phyloP scores from a whole-genome alignment of 768 basidiomycete genomes.

The Auriculariales sp. region DNA sequence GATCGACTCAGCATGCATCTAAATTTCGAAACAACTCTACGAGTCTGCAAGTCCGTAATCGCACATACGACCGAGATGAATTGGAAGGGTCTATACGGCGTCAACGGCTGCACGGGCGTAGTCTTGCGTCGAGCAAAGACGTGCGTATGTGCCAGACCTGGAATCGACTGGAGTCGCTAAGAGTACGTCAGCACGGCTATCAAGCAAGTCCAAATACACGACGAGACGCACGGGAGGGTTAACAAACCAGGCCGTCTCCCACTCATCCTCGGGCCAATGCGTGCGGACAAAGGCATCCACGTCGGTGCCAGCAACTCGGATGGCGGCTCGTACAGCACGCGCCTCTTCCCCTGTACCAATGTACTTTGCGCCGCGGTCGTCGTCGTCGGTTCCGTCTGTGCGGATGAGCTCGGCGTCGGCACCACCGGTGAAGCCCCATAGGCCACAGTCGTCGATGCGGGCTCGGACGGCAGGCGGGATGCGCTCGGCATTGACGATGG shows the following conservation, averaged over 20 bases:
- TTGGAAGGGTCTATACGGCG: no score
- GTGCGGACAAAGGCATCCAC: constrained; percentile 48
- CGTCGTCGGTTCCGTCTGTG: constrained; percentile 49
- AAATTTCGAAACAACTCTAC: no score
- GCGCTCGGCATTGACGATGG: constrained; percentile 45
- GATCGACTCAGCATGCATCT: no score
- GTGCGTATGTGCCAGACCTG: constrained; percentile 71
- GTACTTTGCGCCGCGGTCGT: constrained; percentile 39
- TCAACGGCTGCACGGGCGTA: background rate
- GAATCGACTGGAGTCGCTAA: constrained; percentile 72
- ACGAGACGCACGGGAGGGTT: constrained; percentile 58
- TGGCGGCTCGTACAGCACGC: constrained; percentile 2
- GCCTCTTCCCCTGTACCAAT: constrained; percentile 38
- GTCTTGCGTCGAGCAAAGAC: constrained; percentile 58
- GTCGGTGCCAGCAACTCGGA: constrained; percentile 31
- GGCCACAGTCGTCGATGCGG: constrained; percentile 35
- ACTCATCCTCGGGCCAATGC: constrained; percentile 55
- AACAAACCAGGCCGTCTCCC: constrained; percentile 89
- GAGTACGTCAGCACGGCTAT: constrained; percentile 5
- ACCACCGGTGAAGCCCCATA: constrained; percentile 70
- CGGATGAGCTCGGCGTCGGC: constrained; percentile 17
- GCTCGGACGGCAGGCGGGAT: constrained; percentile 25
- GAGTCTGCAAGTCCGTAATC: no score
- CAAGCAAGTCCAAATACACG: background rate
- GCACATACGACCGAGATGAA: no score